A percentile compares a stretch with the other conserved stretches of the same genome.
Conservation (phyloP, 2,329 filamentous ascomycete genomes). For the Sclerotinia glacialis region DNA sequence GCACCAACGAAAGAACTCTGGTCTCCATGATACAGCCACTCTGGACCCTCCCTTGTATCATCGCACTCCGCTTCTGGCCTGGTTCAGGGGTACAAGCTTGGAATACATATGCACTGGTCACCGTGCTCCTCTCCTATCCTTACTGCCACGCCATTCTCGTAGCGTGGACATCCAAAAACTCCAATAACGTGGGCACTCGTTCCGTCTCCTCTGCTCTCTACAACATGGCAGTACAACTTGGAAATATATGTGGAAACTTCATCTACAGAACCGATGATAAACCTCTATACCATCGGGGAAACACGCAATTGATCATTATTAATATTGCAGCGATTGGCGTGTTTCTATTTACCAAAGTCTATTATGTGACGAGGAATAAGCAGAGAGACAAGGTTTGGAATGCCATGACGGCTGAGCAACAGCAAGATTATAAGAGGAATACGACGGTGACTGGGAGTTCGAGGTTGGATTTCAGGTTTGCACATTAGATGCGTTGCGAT, state of each 20-base stretch:
- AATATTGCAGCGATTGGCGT: slow-evolving; percentile 46
- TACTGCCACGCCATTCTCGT: slow-evolving; percentile 38
- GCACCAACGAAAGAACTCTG: slow-evolving; percentile 42
- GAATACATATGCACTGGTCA: slow-evolving; percentile 42
- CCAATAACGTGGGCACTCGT: slow-evolving; percentile 59
- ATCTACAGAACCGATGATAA: slow-evolving; percentile 51
- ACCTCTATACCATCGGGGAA: slow-evolving; percentile 56
- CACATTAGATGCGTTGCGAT: slow-evolving; percentile 32
- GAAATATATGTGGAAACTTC: slow-evolving; percentile 41
- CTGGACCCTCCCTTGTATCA: slow-evolving; percentile 45
- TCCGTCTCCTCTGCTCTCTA: slow-evolving; percentile 63
- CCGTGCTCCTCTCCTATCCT: slow-evolving; percentile 34
- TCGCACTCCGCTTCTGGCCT: slow-evolving; percentile 39
- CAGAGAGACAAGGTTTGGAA: slow-evolving; percentile 45
- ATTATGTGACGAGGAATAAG: slow-evolving; percentile 48
- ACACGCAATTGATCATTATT: slow-evolving; percentile 54
- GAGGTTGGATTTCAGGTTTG: slow-evolving; percentile 43
- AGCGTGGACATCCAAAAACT: slow-evolving; percentile 54
- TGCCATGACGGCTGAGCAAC: slow-evolving; percentile 45
- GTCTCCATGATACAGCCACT: slow-evolving; percentile 41
- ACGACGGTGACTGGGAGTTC: slow-evolving; percentile 43
- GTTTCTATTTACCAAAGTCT: slow-evolving; percentile 50
- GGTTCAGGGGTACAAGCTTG: slow-evolving; percentile 35
- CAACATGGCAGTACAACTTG: slow-evolving; percentile 50
- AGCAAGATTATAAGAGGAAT: slow-evolving; percentile 39